Evolutionary conservation across 495 filamentous ascomycete species (phyloP), one percentile per base, ranked within the genome.

Genomic region (Glutinoglossum americanum): DNA sequence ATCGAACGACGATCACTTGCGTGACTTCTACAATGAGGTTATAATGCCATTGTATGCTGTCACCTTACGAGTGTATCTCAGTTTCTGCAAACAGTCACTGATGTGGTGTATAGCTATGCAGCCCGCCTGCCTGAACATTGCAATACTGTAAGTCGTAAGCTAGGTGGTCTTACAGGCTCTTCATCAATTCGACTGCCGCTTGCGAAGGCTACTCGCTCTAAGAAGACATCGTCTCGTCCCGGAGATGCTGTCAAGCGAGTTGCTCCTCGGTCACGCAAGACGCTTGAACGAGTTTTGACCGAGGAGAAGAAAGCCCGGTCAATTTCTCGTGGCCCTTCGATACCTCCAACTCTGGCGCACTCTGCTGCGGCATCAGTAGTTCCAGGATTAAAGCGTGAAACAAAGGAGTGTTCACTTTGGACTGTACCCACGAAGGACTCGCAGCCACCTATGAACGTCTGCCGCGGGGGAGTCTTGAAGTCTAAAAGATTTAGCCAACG

Each of bases 21-120:
- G 73, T 53, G 76, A 89, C 65, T 98, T 96, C 63, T 97, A 88
- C 66, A 77, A 89, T 1, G 90, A 97, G 67, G 87, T 98, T 55
- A 82, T 98, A 63, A 71, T 93, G 41, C 90, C 92, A 49, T 97
- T 98, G 80, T 85, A 74, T 30, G 47, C 33, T 17, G 23, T 30
- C n/a, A 30, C 15, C 57, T 37, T 37, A 41, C 21, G 58, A 23
- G 23, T 59, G 26, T 45, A 51, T 69, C 23, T 37, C 32, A 26
- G 10, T 45, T 39, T 39, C 55, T n/a, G 19, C 51, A 57, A 39
- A 59, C 63, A 66, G 53, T 60, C 59, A 41, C 39, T 58, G 47
- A 60, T 59, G 65, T 64, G 41, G n/a, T 13, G n/a, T 55, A 32
- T 59, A 82, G 81, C 72, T 98, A 93, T 64, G 80, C 81, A 37